A percentile compares a stretch with the other conserved stretches of the same genome.
These are phyloP conservation scores for Coemansia sp. DNA, from an alignment of 192 early-diverging fungal genomes.

Conservation along the genomic window DNA sequence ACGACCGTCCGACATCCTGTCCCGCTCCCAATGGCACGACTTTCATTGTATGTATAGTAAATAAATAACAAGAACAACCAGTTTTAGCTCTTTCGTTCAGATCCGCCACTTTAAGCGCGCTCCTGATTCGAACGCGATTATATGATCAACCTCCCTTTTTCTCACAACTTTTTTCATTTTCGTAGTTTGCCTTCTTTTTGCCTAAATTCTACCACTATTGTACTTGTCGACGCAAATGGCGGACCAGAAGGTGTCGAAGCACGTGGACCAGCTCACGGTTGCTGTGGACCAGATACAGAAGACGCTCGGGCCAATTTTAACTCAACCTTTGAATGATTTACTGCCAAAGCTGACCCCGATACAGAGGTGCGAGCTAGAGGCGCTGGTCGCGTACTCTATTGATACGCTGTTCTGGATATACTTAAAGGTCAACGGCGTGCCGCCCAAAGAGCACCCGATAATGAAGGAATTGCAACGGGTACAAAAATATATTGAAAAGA, in stretches of 20 bases:
- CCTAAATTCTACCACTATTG: neutral
- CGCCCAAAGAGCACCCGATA: conserved; percentile 56
- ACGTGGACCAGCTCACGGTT: conserved; percentile 30
- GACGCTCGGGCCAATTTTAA: conserved; percentile 33
- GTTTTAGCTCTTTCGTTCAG: no score
- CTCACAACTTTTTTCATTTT: neutral
- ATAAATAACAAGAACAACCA: no score
- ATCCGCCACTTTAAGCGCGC: no score
- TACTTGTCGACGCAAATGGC: conserved; percentile 19
- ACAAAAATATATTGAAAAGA: conserved; percentile 50
- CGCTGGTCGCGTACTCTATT: conserved; percentile 57
- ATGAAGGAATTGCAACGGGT: conserved; percentile 58
- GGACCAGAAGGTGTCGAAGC: conserved; percentile 31
- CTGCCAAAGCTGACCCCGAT: conserved; percentile 51
- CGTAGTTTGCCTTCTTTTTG: neutral
- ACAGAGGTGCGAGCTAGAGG: conserved; percentile 58
- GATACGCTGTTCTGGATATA: conserved; percentile 59
- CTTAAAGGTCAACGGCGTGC: conserved; percentile 57
- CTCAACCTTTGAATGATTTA: conserved; percentile 45
- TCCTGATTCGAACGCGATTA: no score
- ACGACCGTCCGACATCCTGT: conserved; percentile 86
- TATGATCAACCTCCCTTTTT: no score
- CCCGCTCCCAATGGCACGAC: conserved; percentile 70
- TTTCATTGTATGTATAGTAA: conserved; percentile 34
- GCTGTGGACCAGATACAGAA: conserved; percentile 32